Conservation (phyloP, 208 protist genomes). For the Acanthamoeba culbertsoni region DNA sequence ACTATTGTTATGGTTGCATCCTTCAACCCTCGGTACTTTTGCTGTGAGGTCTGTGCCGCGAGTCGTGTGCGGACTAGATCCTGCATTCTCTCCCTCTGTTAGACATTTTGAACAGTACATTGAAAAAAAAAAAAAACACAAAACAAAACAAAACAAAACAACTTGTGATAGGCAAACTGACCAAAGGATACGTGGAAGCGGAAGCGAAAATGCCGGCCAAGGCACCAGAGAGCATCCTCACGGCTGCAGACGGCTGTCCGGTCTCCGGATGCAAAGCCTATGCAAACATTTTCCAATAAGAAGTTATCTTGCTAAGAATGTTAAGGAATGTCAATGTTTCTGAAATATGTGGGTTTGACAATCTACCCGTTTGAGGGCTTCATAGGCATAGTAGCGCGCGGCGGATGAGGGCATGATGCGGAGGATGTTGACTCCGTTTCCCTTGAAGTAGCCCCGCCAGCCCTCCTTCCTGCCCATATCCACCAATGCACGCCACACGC, state of each 20-base stretch:
- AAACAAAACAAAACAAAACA: background rate
- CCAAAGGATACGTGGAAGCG: background rate
- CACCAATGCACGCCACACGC: background rate
- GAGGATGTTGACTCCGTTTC: constrained; percentile 37
- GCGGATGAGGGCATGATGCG: constrained; percentile 47
- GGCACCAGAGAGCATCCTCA: background rate
- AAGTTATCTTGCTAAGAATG: too few relatives aligned
- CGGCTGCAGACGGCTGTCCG: background rate
- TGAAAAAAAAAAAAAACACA: background rate
- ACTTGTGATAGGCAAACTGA: background rate
- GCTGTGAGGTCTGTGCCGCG: background rate
- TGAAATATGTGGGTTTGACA: background rate
- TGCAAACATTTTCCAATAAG: background rate
- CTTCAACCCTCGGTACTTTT: background rate
- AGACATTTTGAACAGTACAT: too few relatives aligned
- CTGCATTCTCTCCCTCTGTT: too few relatives aligned
- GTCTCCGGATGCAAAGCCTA: background rate
- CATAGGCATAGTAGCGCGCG: constrained; percentile 40
- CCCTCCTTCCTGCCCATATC: background rate
- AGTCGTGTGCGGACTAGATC: background rate
- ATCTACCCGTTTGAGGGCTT: background rate
- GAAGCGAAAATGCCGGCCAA: background rate
- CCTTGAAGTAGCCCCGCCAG: constrained; percentile 27
- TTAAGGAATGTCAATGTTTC: background rate
- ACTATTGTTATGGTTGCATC: background rate